Percentiles rank a stretch among this genome's conserved stretches.
phyloP scores from a whole-genome alignment of 805 yeast genomes.

The Hanseniaspora thailandica region DNA sequence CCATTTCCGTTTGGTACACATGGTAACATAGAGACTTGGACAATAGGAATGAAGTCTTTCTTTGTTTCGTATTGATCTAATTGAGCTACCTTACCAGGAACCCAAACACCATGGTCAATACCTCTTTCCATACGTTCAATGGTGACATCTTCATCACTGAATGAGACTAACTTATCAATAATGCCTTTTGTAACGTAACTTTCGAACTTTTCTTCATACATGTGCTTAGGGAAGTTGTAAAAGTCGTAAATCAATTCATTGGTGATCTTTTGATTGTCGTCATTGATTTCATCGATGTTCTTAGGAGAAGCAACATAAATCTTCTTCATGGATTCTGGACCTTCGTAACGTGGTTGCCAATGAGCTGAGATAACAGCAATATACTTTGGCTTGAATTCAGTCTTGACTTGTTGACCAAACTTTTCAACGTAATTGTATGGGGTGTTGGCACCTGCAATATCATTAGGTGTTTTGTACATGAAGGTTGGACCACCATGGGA shows the following conservation, averaged over 20 bases:
- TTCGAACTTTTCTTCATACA: constrained; percentile 50
- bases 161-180: constrained; percentile 29
- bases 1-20: neutral
- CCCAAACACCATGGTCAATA: constrained; percentile 77
- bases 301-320: neutral
- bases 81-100: constrained; percentile 63
- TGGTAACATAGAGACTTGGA: constrained; percentile 38
- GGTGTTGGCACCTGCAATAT: constrained; percentile 35
- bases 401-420: constrained; percentile 42
- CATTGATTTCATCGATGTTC: neutral
- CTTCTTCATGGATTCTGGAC: constrained; percentile 2
- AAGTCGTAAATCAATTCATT: constrained; percentile 62
- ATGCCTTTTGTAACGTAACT: constrained; percentile 26
- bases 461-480: constrained; percentile 34
- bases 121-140: constrained; percentile 37
- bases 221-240: constrained; percentile 53
- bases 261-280: constrained; percentile 23
- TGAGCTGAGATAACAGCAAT: constrained; percentile 64
- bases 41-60: constrained; percentile 25
- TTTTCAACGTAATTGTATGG: constrained; percentile 43
- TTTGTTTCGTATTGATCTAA: constrained; percentile 22
- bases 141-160: constrained; percentile 8
- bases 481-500: constrained; percentile 83
- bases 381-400: constrained; percentile 48
- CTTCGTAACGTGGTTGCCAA: constrained; percentile 49